Base-by-base conservation (phyloP, 331 rosid species). In the Malus hybrid region DNA sequence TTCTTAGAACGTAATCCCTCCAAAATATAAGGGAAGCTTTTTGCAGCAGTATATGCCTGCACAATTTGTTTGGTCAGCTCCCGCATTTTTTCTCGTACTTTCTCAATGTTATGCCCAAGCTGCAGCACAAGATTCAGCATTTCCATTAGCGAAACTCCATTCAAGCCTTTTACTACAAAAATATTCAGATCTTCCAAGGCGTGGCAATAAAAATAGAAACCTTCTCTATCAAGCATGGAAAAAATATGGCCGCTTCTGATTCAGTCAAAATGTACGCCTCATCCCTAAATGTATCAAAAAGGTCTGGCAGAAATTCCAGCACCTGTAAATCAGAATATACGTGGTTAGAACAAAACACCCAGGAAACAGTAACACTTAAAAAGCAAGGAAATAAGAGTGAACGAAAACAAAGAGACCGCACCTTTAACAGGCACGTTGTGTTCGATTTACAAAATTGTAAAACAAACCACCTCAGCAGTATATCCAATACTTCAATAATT, bases 1-100 rank as follows among this genome's bases (percentile, higher is more conserved):
- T 95, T 95, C 88, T 95, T 95, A 28, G 99, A 95, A 80, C 97
- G 97, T 79, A 92, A 80, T 70, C 97, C 99, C 89, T 95, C 99
- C 85, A 90, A 77, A 80, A 92, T 85, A 81, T 95, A 95, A 54
- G 98, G 99, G 79, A 95, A 90, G 74, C 92, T 88, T 83, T 90
- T 95, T 44, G 93, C 86, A 6, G 93, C 93, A 71, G 97, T 85
- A 83, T 90, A 92, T 65, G 89, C 34, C 60, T 74, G 76, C 50
- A 95, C 89, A 80, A 92, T 88, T 75, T 92, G 93, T 75, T 90
- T 92, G 60, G 93, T 86, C 84, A 95, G 83, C 83, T 95, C 97
- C 80, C 97, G 93, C 97, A 95, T 88, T 78, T 92, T 93, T 80
- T 95, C 97, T 52, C 96, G 86, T 42, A 92, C 97, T 82, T 92